A percentile compares a stretch with the other conserved stretches of the same genome.
These are phyloP conservation scores for Nidularia pulvinata DNA, from an alignment of 768 basidiomycete genomes.

Conservation along the genomic window DNA sequence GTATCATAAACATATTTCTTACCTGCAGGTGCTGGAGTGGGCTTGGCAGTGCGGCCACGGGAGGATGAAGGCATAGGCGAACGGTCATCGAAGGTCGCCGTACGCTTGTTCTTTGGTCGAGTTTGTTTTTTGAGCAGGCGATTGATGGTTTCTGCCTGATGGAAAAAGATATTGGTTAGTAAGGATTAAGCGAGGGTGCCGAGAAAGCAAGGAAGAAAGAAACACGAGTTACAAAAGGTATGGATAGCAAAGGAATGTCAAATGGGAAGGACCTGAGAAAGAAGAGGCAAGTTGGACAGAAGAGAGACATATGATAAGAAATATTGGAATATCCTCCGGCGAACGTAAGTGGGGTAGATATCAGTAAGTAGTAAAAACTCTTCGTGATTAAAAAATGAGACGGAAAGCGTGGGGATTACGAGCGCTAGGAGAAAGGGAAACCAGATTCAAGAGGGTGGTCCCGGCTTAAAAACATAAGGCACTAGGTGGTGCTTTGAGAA, in stretches of 20 bases:
- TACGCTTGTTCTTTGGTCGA: constrained; percentile 61
- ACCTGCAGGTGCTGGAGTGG: no score
- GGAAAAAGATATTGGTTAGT: neutral
- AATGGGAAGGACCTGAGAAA: no score
- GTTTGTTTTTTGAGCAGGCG: constrained; percentile 87
- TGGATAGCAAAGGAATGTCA: no score
- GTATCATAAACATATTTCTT: no score
- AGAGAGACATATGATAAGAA: no score
- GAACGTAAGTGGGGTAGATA: neutral
- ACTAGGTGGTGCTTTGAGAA: neutral
- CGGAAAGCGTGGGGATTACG: neutral
- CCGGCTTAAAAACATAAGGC: neutral
- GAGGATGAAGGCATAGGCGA: constrained; percentile 21
- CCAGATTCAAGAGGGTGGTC: neutral
- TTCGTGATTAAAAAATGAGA: no score
- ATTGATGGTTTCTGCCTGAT: constrained; percentile 85
- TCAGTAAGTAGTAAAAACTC: neutral
- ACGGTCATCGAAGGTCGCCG: constrained; percentile 48
- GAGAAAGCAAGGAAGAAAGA: no score
- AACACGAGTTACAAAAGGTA: no score
- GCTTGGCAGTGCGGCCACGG: no score
- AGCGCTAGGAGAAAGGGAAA: neutral
- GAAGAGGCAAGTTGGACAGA: no score
- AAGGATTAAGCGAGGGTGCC: neutral
- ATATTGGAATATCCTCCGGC: no score